These are phyloP conservation scores for Galeopsis tetrahit DNA, from an alignment of 257 asterid genomes.

Conservation along the genomic window DNA sequence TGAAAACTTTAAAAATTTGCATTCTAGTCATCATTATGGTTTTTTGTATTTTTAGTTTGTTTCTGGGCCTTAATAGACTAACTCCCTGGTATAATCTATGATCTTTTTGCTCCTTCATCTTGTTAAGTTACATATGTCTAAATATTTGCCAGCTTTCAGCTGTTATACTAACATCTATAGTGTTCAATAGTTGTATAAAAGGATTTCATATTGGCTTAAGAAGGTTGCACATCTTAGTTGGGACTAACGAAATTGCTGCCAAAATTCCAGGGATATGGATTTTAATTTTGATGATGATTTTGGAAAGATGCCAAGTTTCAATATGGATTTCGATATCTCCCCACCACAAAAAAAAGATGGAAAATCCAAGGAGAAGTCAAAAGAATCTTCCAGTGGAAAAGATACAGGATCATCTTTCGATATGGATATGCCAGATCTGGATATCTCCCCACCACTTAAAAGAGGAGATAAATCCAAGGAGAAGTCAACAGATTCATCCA, in stretches of 20 bases:
- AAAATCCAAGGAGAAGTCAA: constrained; percentile 57
- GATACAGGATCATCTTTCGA: constrained; percentile 68
- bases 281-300: constrained; percentile 82
- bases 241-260: constrained; percentile 36
- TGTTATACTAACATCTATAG: constrained; percentile 10
- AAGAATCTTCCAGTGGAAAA: constrained; percentile 53
- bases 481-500: constrained; percentile 50
- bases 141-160: constrained; percentile 20
- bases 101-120: constrained; percentile 20
- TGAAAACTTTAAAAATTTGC: constrained; percentile 22
- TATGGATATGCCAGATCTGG: constrained; percentile 82
- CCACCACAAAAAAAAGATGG: constrained; percentile 62
- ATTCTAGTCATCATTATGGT: constrained; percentile 15
- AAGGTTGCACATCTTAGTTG: constrained; percentile 22
- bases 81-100: constrained; percentile 2
- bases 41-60: constrained; percentile 26
- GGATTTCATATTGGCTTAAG: constrained; percentile 21
- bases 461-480: constrained; percentile 61
- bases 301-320: constrained; percentile 78
- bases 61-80: constrained; percentile 19
- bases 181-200: constrained; percentile 13
- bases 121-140: constrained; percentile 20
- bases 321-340: constrained; percentile 77
- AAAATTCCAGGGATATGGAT: constrained; percentile 78
- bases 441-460: constrained; percentile 69